Evolutionary conservation across 2,329 filamentous ascomycete species (phyloP), one percentile per base, ranked within the genome.

Genomic region (Ceratocystiopsis brevicomis): DNA sequence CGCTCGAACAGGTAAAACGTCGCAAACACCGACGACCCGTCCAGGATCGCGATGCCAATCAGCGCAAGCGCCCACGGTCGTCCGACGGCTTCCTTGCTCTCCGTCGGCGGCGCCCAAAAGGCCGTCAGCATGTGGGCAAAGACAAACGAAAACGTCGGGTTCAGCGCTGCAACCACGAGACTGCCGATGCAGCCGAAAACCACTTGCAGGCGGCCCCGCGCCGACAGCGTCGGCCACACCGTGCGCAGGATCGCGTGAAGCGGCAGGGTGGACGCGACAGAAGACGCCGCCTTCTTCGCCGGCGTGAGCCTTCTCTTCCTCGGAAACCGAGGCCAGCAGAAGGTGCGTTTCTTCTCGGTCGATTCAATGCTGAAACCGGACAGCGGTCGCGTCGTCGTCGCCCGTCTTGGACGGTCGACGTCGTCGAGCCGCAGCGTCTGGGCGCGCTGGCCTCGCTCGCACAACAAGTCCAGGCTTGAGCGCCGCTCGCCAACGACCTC

Each of bases 1-100:
- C 65, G 62, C 49, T 93, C 85, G 6, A 92, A 67, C 10, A 82
- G 60, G 54, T 80, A 87, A 35, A 81, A 76, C 46, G 78, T 74
- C 0, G 68, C 56, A 37, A 78, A 88, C 0, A 70, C 74, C 14
- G 76, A 67, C 1, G 73, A 38, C 0, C 76, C 80, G 50, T 93
- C 84, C 0, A 69, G 54, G 13, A 76, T 51, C 0, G 84, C 78
- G 5, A 94, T 67, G 0, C 66, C 69, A 0, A 88, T 60, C 6
- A 95, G 74, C 1, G 66, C 64, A 14, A 86, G 58, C 0, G 84
- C 78, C 72, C 84, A 95, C 44, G 60, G 69, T 35, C 70, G 63
- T 0, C 78, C 72, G 9, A 59, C 57, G 10, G 62, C 56, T 1
- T 64, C 59, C 6, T 63, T 56, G 41, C 70, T 68, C 41, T 25